These are phyloP conservation scores for Pseudopithomyces chartarum DNA, from an alignment of 2,329 filamentous ascomycete genomes.

Conservation along the genomic window DNA sequence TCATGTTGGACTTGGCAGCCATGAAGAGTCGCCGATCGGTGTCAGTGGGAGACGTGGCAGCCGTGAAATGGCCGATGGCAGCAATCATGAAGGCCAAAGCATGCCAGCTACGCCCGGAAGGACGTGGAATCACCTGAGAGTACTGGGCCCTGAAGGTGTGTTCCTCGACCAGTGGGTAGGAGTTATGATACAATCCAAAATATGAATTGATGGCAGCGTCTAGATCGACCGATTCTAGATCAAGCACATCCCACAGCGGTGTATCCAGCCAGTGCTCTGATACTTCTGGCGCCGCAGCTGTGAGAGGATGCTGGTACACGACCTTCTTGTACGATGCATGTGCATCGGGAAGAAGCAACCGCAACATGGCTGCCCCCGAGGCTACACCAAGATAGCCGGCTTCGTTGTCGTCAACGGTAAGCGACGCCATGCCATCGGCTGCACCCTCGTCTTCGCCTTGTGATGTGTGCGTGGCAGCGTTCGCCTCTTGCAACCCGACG, in stretches of 20 bases:
- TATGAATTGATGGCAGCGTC: slow-evolving; percentile 8
- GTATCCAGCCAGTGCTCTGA: slow-evolving; percentile 20
- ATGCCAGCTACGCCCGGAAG: slow-evolving; percentile 9
- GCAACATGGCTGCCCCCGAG: slow-evolving; percentile 52
- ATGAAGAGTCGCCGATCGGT: slow-evolving; percentile 47
- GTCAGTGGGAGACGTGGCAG: slow-evolving; percentile 5
- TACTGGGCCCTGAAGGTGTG: slow-evolving; percentile 7
- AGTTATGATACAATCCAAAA: slow-evolving; percentile 9
- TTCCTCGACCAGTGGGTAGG: slow-evolving; percentile 8
- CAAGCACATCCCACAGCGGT: slow-evolving; percentile 7
- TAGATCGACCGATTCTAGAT: slow-evolving; percentile 3
- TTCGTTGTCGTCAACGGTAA: slow-evolving; percentile 40
- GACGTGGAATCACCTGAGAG: slow-evolving; percentile 6
- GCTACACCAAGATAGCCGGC: slow-evolving; percentile 54
- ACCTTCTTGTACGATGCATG: slow-evolving; percentile 4
- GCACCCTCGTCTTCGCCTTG: slow-evolving; percentile 7
- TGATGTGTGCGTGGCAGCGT: neutral
- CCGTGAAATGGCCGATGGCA: slow-evolving; percentile 7
- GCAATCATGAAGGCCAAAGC: slow-evolving; percentile 9
- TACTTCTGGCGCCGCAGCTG: neutral
- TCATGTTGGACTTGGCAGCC: slow-evolving; percentile 53
- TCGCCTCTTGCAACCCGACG: neutral
- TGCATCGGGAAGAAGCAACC: slow-evolving; percentile 21
- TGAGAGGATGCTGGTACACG: neutral
- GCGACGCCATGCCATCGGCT: slow-evolving; percentile 36